Evolutionary conservation across 73 alveolate species (phyloP).

Genomic region (Paramecium tetraurelia): DNA sequence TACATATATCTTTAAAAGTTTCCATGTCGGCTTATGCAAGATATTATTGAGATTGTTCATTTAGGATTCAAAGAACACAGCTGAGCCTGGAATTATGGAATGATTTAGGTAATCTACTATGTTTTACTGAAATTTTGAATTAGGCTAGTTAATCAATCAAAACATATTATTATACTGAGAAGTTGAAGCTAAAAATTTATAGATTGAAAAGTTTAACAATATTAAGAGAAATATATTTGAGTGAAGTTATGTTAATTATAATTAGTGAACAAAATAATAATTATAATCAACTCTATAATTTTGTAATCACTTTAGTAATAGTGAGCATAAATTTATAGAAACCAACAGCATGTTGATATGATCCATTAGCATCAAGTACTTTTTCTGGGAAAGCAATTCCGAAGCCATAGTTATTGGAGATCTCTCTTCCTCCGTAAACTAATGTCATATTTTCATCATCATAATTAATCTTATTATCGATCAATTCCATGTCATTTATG

Average conservation of each 20-base stretch:
- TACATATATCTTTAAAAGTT: neutral
- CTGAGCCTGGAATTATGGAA: neutral
- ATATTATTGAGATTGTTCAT: neutral
- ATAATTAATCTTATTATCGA: neutral
- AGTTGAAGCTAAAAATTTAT: slow-evolving; percentile 43
- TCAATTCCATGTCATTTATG: neutral
- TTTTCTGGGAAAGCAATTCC: slow-evolving; percentile 39
- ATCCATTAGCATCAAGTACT: neutral
- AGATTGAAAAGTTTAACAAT: neutral
- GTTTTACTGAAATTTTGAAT: neutral
- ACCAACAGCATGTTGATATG: neutral
- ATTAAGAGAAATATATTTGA: no score
- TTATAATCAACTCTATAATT: neutral
- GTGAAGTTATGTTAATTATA: neutral
- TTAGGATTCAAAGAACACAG: slow-evolving; percentile 7
- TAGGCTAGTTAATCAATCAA: neutral
- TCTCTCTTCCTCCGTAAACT: slow-evolving; percentile 19
- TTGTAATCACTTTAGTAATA: neutral
- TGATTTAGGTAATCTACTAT: neutral
- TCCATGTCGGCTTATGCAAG: neutral
- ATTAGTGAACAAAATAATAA: neutral
- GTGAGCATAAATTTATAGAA: neutral
- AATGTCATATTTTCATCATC: neutral
- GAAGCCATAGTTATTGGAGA: neutral
- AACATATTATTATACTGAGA: neutral